Evolutionary conservation across 2,329 filamentous ascomycete species (phyloP), one percentile per base, ranked within the genome.

Genomic region (Fusarium guadeloupense): DNA sequence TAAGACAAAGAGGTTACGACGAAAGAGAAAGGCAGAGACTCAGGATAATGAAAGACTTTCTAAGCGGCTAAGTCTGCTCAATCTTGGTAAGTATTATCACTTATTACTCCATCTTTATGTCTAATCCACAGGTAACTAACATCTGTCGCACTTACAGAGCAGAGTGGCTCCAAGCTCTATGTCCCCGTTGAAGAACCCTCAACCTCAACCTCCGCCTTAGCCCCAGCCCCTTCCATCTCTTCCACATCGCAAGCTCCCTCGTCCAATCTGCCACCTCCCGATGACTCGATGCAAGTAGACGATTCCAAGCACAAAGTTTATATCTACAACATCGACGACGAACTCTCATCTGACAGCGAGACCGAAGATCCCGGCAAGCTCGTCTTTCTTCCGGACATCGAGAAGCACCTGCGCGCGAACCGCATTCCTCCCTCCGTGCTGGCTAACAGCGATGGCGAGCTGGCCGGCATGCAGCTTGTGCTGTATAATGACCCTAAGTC

Each of bases 241-340:
- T 40, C 62, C 38, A 50, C 64, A 41, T 41, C 52, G 34, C 42
- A 54, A 38, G 35, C 60, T 44, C 43, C 61, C 35, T 42, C 66
- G 39, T 63, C 59, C 46, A 46, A 64, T 41, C 71, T 72, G 6
- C 14, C 46, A 31, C 23, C 40, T 6, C 28, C 44, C 17, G 78
- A 85, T 61, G 89, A 92, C 66, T 71, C 76, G 52, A 97, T 98
- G 94, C 84, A 90, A 53, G 74, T 98, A 58, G 93, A 98, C 77
- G 89, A 97, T 76, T 89, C 91, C 26, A 90, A 91, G 69, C 83
- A 96, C 78, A 91, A 90, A 71, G 87, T 97, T 57, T 97, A 95
- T 81, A 93, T 99, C 68, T 89, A 93, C 80, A 88, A 96, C 75
- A 82, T 99, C 9, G 93, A 96, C 72, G 90, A 90, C 68, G 94